Evolutionary conservation across 345 rosid genomes (phyloP).

Genomic region (Durio zibethinus): DNA sequence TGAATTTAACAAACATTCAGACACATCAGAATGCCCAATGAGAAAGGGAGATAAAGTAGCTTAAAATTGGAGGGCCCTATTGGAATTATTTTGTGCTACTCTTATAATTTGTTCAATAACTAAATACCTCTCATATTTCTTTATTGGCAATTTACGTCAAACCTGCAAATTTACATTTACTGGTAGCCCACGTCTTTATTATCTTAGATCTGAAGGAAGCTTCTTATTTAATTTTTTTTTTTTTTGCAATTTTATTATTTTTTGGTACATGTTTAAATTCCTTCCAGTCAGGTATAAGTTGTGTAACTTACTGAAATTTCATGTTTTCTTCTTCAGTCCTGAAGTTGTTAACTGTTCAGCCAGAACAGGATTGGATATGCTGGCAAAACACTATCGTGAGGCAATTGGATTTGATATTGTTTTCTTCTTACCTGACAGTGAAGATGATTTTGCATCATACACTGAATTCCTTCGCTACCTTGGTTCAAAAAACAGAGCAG

Average conservation of each 20-base stretch:
- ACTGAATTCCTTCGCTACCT: slow-evolving; percentile 92
- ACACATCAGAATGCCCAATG: background rate
- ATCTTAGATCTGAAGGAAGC: background rate
- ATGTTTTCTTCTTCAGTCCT: slow-evolving; percentile 57
- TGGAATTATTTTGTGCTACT: too few species aligned
- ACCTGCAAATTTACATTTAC: background rate
- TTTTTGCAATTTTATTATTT: background rate
- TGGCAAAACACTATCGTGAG: slow-evolving; percentile 72
- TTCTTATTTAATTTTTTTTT: background rate
- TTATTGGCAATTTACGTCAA: too few species aligned
- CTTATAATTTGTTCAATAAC: too few species aligned
- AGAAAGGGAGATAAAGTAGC: too few species aligned
- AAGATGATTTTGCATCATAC: slow-evolving; percentile 90
- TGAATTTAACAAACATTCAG: background rate
- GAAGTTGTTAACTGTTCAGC: slow-evolving; percentile 92
- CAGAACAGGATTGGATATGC: slow-evolving; percentile 95
- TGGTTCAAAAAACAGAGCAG: slow-evolving; percentile 90
- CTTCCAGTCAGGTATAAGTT: background rate
- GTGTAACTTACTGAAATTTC: background rate
- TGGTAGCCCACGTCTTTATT: background rate
- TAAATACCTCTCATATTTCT: too few species aligned
- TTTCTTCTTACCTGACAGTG: slow-evolving; percentile 91
- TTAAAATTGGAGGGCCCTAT: too few species aligned
- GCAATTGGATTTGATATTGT: slow-evolving; percentile 78
- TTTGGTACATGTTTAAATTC: background rate